phyloP scores from a whole-genome alignment of 176 grass and related monocot species.

The Musa itinerans region DNA sequence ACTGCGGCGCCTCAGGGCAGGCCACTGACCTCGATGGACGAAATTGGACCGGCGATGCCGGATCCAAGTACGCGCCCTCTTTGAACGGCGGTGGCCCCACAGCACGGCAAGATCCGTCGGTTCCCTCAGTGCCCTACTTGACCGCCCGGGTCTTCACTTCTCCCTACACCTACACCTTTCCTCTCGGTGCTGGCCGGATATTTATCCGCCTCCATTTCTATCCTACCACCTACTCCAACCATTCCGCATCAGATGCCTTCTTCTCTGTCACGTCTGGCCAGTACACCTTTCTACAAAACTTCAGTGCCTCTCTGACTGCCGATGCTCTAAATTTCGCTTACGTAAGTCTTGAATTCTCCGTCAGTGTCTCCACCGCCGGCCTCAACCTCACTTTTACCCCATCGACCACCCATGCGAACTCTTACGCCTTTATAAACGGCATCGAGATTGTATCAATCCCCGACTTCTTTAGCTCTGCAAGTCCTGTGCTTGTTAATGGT shows the following conservation, averaged over 20 bases:
- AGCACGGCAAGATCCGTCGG: slow-evolving; percentile 36
- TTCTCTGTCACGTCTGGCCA: slow-evolving; percentile 49
- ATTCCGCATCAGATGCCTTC: slow-evolving; percentile 42
- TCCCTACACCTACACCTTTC: slow-evolving; percentile 83
- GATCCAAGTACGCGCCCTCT: slow-evolving; percentile 49
- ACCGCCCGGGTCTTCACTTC: slow-evolving; percentile 55
- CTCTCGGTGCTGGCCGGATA: slow-evolving; percentile 57
- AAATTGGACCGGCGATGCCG: slow-evolving; percentile 41
- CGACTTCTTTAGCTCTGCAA: slow-evolving; percentile 31
- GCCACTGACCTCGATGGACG: slow-evolving; percentile 46
- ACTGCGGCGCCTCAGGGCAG: slow-evolving; percentile 52
- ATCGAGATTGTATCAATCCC: slow-evolving; percentile 87
- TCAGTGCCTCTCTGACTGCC: slow-evolving; percentile 63
- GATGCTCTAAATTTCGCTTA: slow-evolving; percentile 39
- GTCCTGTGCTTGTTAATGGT: slow-evolving; percentile 11
- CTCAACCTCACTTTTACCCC: slow-evolving; percentile 88
- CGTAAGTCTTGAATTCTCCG: slow-evolving; percentile 55
- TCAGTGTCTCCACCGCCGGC: slow-evolving; percentile 47
- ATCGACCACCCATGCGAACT: slow-evolving; percentile 26
- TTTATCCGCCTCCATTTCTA: slow-evolving; percentile 87
- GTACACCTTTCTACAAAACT: slow-evolving; percentile 61
- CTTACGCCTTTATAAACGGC: slow-evolving; percentile 82
- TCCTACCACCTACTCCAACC: slow-evolving; percentile 44
- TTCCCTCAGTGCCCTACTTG: slow-evolving; percentile 60
- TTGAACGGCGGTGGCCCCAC: slow-evolving; percentile 18